These are phyloP conservation scores for Trypanosoma cruzi DNA, from an alignment of 208 protist species.

Conservation along the genomic window DNA sequence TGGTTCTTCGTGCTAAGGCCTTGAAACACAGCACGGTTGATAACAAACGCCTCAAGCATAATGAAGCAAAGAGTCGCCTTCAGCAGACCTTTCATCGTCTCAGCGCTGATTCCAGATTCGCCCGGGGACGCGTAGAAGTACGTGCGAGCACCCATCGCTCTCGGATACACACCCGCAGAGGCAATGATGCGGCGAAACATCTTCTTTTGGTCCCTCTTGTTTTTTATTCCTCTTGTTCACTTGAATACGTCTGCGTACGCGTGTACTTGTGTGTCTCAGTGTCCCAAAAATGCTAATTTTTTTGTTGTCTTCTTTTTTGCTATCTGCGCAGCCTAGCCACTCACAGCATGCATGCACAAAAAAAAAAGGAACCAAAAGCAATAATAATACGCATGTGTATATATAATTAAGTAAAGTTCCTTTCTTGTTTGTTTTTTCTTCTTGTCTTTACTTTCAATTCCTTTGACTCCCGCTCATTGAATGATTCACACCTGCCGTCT, in stretches of 20 bases:
- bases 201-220: constrained; percentile 11
- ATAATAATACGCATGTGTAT: not conserved
- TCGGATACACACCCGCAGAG: constrained; percentile 5
- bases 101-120: constrained; percentile 72
- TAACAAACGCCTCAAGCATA: constrained; percentile 30
- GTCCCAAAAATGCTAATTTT: not conserved
- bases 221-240: not conserved
- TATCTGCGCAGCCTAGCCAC: not conserved
- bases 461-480: not conserved
- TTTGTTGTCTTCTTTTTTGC: not conserved
- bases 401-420: not conserved
- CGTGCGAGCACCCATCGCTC: constrained; percentile 28
- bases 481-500: too few species aligned
- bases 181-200: constrained; percentile 69
- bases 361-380: not conserved
- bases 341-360: not conserved
- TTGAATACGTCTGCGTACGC: not conserved
- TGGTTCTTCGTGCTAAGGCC: constrained; percentile 61
- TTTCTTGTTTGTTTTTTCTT: constrained; percentile 10
- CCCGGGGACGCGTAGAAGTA: constrained; percentile 78
- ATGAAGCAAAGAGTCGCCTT: constrained; percentile 40
- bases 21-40: constrained; percentile 54
- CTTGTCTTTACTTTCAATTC: not conserved
- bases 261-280: too few species aligned
- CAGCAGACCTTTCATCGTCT: constrained; percentile 48